Evolutionary conservation across 1,284 basidiomycete genomes (phyloP).

Genomic region (Phellopilus nigrolimitatus): DNA sequence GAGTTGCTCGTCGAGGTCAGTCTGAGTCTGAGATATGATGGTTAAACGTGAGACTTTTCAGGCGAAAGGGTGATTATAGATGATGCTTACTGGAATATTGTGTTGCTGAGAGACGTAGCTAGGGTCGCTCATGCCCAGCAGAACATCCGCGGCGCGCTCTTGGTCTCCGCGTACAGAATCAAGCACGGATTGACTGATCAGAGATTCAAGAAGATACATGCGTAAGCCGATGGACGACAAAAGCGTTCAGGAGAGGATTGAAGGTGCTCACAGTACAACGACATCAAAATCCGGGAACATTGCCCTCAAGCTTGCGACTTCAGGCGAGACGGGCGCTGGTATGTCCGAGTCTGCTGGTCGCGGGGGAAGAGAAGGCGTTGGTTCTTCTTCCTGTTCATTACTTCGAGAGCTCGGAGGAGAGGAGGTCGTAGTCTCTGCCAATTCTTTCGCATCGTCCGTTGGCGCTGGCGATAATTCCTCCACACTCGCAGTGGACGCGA

Average conservation of each 20-base stretch:
- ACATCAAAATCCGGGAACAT: conserved; percentile 82
- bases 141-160: conserved; percentile 64
- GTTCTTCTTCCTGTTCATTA: conserved; percentile 1
- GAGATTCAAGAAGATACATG: not conserved
- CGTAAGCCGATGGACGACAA: too few species aligned
- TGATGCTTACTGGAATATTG: conserved; percentile 24
- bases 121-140: conserved; percentile 80
- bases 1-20: conserved; percentile 69
- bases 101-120: conserved; percentile 43
- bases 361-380: not conserved
- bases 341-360: not conserved
- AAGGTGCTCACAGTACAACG: conserved; percentile 49
- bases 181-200: conserved; percentile 54
- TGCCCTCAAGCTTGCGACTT: conserved; percentile 50
- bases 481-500: not conserved
- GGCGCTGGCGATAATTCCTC: too few species aligned
- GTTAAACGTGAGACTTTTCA: not conserved
- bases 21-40: conserved; percentile 38
- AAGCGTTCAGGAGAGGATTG: conserved; percentile 1
- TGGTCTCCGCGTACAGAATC: conserved; percentile 62
- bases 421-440: too few species aligned
- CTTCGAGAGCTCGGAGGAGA: too few species aligned
- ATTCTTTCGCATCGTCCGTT: too few species aligned
- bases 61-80: not conserved
- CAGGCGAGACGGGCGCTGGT: conserved; percentile 29